These are phyloP conservation scores for Claviceps digitariae DNA, from an alignment of 2,329 filamentous ascomycete genomes.

Conservation along the genomic window DNA sequence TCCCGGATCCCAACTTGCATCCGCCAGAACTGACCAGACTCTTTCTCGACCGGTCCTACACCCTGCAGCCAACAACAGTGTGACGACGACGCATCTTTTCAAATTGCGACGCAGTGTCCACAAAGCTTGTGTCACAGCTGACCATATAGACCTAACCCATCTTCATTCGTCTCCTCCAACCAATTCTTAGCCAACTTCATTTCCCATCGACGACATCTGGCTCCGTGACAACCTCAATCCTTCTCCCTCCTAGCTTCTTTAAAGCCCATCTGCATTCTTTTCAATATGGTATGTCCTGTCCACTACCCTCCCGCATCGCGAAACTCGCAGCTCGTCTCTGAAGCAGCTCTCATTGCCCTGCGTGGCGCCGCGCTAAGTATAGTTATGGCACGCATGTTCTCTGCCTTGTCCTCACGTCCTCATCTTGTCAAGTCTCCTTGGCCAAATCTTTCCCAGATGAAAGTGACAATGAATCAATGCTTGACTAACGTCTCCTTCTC, in stretches of 20 bases:
- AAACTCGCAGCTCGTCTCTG: slow-evolving; percentile 4
- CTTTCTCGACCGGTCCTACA: not conserved
- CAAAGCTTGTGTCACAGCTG: not conserved
- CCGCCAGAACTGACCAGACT: not conserved
- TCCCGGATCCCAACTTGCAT: not conserved
- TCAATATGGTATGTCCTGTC: slow-evolving; percentile 7
- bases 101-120: not conserved
- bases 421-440: not conserved
- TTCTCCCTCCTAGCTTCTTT: not conserved
- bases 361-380: slow-evolving; percentile 5
- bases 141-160: slow-evolving; percentile 1
- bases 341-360: slow-evolving; percentile 4
- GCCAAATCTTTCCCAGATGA: not conserved
- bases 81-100: not conserved
- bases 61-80: not conserved
- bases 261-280: not conserved
- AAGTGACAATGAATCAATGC: not conserved
- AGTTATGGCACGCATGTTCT: slow-evolving; percentile 6
- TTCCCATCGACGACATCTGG: slow-evolving; percentile 1
- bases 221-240: not conserved
- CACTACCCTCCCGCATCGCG: not conserved
- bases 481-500: not conserved
- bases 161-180: not conserved
- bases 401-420: not conserved
- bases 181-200: not conserved